Conservation (phyloP, 192 early-diverging fungal species). For the Pilobolus umbonatus region DNA sequence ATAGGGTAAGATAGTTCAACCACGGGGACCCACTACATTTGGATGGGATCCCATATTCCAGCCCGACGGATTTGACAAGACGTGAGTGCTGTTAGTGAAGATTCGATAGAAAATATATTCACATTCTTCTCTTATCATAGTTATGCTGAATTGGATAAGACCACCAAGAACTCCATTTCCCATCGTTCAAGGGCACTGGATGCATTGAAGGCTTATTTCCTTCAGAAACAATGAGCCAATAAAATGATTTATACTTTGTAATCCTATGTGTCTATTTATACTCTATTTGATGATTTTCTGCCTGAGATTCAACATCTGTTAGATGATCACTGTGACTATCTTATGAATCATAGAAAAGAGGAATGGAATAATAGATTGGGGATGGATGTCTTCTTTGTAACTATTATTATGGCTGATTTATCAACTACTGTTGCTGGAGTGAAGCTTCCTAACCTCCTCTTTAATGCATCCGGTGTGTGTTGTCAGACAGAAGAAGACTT, state of each 20-base stretch:
- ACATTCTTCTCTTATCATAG: constrained; percentile 36
- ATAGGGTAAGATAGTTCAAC: constrained; percentile 76
- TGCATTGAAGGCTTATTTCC: constrained; percentile 58
- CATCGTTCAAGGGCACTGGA: constrained; percentile 79
- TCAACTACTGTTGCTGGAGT: constrained; percentile 34
- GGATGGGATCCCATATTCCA: constrained; percentile 97
- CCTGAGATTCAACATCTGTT: neutral
- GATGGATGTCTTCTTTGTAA: no score
- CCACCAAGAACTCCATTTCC: constrained; percentile 85
- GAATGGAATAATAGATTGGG: no score
- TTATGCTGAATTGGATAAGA: constrained; percentile 87
- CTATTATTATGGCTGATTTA: constrained; percentile 29
- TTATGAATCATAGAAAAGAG: no score
- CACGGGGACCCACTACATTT: constrained; percentile 79
- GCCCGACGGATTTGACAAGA: constrained; percentile 68
- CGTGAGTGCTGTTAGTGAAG: constrained; percentile 31
- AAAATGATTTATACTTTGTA: no score
- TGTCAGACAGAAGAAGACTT: constrained; percentile 28
- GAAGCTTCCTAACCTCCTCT: constrained; percentile 29
- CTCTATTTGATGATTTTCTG: neutral
- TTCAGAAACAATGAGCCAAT: neutral
- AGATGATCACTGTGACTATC: no score
- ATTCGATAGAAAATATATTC: neutral
- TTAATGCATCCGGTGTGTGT: constrained; percentile 35
- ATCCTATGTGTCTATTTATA: no score